Percentiles rank a stretch among this genome's conserved stretches.
phyloP scores from a whole-genome alignment of 192 early-diverging fungal species.

The Coemansia sp. region DNA sequence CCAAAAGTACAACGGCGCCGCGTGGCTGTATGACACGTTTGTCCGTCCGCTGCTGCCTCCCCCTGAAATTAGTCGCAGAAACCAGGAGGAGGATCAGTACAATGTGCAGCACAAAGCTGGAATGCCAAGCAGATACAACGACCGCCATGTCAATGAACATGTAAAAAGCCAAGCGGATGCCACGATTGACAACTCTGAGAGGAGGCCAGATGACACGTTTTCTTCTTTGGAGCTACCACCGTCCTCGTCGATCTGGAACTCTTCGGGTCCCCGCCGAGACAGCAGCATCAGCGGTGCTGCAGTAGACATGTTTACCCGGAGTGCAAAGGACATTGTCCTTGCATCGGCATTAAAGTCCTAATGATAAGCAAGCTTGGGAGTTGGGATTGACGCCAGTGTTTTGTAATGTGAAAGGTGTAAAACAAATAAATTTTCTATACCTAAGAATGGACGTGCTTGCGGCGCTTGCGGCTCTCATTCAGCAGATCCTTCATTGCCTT shows the following conservation, averaged over 20 bases:
- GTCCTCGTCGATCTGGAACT: slow-evolving; percentile 40
- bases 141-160: background rate
- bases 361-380: no score
- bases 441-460: slow-evolving; percentile 20
- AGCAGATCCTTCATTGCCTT: slow-evolving; percentile 51
- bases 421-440: background rate
- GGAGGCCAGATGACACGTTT: background rate
- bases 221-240: slow-evolving; percentile 22
- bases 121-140: background rate
- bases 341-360: background rate
- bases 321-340: background rate
- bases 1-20: slow-evolving; percentile 46
- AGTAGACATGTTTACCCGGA: slow-evolving; percentile 1
- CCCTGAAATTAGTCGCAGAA: slow-evolving; percentile 1
- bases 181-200: background rate
- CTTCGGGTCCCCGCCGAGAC: background rate
- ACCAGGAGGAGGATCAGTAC: background rate
- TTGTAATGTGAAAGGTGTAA: background rate
- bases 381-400: no score
- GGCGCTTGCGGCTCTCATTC: slow-evolving; percentile 47
- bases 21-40: slow-evolving; percentile 52
- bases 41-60: slow-evolving; percentile 47
- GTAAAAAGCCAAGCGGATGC: background rate
- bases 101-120: background rate
- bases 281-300: background rate